A percentile compares a stretch with the other conserved stretches of the same genome.
phyloP scores from a whole-genome alignment of 2,329 filamentous ascomycete species.

The Fusarium lyarnte region DNA sequence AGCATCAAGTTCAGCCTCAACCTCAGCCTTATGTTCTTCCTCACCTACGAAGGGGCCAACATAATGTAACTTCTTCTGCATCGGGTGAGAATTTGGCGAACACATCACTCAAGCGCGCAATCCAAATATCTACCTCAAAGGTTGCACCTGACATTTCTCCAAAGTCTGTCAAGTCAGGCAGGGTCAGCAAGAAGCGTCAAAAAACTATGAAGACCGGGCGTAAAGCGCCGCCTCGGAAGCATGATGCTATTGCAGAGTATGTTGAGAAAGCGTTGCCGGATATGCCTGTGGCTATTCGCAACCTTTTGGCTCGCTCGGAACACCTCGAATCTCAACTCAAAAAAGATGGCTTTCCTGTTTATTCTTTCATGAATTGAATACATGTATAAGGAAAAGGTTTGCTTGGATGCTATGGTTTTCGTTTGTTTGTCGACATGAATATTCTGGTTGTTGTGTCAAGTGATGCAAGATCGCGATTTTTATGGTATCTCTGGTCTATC shows the following conservation, averaged over 20 bases:
- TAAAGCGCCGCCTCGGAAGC: neutral
- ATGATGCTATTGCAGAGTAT: neutral
- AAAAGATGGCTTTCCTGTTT: neutral
- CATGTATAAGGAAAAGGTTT: neutral
- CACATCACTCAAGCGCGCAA: constrained; percentile 14
- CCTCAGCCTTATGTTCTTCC: neutral
- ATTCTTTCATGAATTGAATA: constrained; percentile 1
- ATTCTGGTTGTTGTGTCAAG: neutral
- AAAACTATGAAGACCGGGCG: neutral
- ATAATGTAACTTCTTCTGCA: neutral
- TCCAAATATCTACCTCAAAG: neutral
- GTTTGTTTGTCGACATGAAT: neutral
- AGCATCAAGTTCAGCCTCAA: neutral
- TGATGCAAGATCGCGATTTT: constrained; percentile 5
- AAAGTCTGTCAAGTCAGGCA: neutral
- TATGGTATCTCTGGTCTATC: neutral
- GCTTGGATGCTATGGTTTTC: neutral
- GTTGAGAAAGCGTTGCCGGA: constrained; percentile 1
- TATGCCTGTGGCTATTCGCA: constrained; percentile 37
- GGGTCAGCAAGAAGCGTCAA: constrained; percentile 7
- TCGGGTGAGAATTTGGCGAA: neutral
- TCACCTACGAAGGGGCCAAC: neutral
- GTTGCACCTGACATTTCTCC: neutral
- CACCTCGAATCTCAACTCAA: constrained; percentile 21
- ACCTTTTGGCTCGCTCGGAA: constrained; percentile 21